Base-by-base conservation (phyloP, 1,284 basidiomycete genomes). In the Schizophyllum commune region DNA sequence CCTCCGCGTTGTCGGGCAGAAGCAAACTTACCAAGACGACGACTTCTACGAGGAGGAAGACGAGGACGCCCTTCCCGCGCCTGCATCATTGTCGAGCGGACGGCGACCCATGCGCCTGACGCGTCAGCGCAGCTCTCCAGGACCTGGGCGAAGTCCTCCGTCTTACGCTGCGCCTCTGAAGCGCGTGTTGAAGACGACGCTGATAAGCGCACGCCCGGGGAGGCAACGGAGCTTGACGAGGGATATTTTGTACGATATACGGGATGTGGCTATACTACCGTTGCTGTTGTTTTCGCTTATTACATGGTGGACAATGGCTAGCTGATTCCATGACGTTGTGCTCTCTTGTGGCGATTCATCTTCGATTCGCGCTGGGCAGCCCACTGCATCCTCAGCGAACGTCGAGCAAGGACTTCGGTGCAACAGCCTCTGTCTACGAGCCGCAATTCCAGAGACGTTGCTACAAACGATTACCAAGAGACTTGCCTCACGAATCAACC, bases 201-300 rank as follows among this genome's bases (percentile, higher is more conserved):
- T 47, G 39, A 11, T 13, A 17, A 9, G 39, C 8, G 39, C 39
- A 8, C 39, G 39, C 39, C 39, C 39, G 17, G 9, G 13, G 2
- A 60, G 57, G 32, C 66, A 47, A 51, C 60, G 65, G 52, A 66
- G 69, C 52, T 68, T 71, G 55, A 55, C 65, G 47, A 56, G 60
- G 58, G 68, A 68, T 21, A 70, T 71, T 51, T 20, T 77, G 55
- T 69, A 67, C 9, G 79, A 80, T 66, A 63, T 73, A 19, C 68
- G 72, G 65, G 75, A 77, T 63, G 68, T 79, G 57, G 75, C 78
- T 7, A 57, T 75, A 13, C 75, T 77, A 61, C 78, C 79, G 4
- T 56, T 80, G 13, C 65, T 65, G 51, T 59, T 75, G 17, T 78
- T 80, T 63, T 62, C 70, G 20, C 15, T 73, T 19, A 69, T 77